phyloP scores from a whole-genome alignment of 169 alveolate species.

The Babesia ovata region DNA sequence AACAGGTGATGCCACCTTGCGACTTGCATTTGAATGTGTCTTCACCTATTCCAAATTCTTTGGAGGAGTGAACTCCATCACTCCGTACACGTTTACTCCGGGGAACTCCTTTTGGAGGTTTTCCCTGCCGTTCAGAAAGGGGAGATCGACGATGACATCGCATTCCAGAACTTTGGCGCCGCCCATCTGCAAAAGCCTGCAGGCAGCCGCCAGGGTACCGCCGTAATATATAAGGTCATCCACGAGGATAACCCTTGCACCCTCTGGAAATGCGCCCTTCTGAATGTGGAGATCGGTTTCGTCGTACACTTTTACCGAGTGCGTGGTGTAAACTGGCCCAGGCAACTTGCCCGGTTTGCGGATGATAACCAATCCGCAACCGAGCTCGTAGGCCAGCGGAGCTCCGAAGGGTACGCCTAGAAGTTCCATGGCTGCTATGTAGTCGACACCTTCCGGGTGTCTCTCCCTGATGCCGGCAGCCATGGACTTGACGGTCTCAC shows the following conservation, averaged over 20 bases:
- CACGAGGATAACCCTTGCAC: constrained; percentile 6
- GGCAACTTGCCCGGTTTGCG: constrained; percentile 10
- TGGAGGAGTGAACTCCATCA: not conserved
- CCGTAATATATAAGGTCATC: constrained; percentile 6
- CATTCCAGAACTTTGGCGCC: not conserved
- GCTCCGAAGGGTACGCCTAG: constrained; percentile 15
- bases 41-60: not conserved
- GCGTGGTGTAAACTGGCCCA: not conserved
- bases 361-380: not conserved
- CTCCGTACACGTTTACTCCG: not conserved
- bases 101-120: not conserved
- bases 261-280: constrained; percentile 1
- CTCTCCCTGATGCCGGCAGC: constrained; percentile 8
- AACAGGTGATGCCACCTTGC: too few species aligned
- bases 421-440: constrained; percentile 6
- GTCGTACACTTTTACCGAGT: not conserved
- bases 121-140: not conserved
- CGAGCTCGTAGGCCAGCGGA: not conserved
- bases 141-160: not conserved
- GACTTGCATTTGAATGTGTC: too few species aligned
- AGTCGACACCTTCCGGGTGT: constrained; percentile 17
- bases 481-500: not conserved
- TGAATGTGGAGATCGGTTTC: not conserved
- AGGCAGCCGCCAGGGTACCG: constrained; percentile 3
- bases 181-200: not conserved